phyloP scores from a whole-genome alignment of 2,329 filamentous ascomycete species.

The Apiospora arundinis region DNA sequence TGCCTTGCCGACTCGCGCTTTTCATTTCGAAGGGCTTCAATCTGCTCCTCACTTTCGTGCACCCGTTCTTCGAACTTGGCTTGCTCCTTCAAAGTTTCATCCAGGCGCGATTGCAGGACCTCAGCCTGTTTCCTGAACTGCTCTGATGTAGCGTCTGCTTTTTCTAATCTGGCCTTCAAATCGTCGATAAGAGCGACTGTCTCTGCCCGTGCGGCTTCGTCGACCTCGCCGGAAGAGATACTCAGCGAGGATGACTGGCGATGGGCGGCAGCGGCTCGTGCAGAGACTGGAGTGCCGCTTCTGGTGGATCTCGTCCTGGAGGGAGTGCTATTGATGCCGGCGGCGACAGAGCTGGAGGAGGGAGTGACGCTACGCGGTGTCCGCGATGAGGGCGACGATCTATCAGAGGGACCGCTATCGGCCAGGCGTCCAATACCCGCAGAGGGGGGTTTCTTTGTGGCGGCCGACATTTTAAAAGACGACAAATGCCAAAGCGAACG shows the following conservation, averaged over 20 bases:
- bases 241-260: slow-evolving; percentile 58
- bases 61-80: slow-evolving; percentile 84
- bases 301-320: slow-evolving; percentile 71
- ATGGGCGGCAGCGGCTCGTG: slow-evolving; percentile 69
- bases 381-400: slow-evolving; percentile 44
- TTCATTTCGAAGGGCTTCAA: slow-evolving; percentile 82
- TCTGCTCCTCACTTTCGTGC: slow-evolving; percentile 84
- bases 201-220: slow-evolving; percentile 80
- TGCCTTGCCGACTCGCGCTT: slow-evolving; percentile 84
- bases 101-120: slow-evolving; percentile 82
- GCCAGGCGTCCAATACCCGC: slow-evolving; percentile 54
- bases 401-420: slow-evolving; percentile 40
- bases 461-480: slow-evolving; percentile 53
- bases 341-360: slow-evolving; percentile 51
- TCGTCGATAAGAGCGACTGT: slow-evolving; percentile 82
- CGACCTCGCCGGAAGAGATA: slow-evolving; percentile 54
- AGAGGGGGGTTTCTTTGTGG: slow-evolving; percentile 58
- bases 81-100: slow-evolving; percentile 85
- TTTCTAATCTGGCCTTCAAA: slow-evolving; percentile 80
- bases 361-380: slow-evolving; percentile 55
- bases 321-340: slow-evolving; percentile 43
- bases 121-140: slow-evolving; percentile 85
- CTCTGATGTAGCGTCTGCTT: slow-evolving; percentile 78
- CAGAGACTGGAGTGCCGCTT: slow-evolving; percentile 71
- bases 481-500: slow-evolving; percentile 10